These are phyloP conservation scores for Quercus gilva DNA, from an alignment of 306 rosid genomes.

Conservation along the genomic window DNA sequence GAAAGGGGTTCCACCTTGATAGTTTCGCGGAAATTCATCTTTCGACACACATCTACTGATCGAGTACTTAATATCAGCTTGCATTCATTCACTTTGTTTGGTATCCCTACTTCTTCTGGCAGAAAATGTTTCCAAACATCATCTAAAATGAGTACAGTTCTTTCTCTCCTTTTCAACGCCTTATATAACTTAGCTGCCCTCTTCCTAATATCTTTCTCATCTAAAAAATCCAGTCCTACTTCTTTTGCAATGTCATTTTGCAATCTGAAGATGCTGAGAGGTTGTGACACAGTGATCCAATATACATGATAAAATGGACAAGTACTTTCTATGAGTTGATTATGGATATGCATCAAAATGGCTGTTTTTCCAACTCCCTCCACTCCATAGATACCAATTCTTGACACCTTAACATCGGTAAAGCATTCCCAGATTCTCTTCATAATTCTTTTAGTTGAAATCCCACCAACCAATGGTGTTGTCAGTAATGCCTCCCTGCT, in stretches of 20 bases:
- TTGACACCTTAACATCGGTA: background rate
- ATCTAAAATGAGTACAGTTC: conserved; percentile 24
- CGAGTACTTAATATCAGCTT: conserved; percentile 30
- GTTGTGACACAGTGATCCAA: conserved; percentile 25
- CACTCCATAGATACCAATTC: conserved; percentile 26
- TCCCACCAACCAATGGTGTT: conserved; percentile 20
- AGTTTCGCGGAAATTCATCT: conserved; percentile 13
- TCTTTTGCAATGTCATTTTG: conserved; percentile 23
- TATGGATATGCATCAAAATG: conserved; percentile 10
- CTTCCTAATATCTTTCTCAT: conserved; percentile 10
- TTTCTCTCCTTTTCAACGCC: background rate
- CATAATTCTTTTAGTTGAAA: conserved; percentile 3
- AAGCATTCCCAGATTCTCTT: conserved; percentile 3
- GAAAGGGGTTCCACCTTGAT: conserved; percentile 17
- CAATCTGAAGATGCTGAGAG: conserved; percentile 9
- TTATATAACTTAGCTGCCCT: conserved; percentile 25
- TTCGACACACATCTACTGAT: conserved; percentile 18
- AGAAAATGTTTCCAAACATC: conserved; percentile 30
- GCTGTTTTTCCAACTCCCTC: conserved; percentile 42
- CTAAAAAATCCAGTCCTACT: conserved; percentile 12
- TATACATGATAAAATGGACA: background rate
- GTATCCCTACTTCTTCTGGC: conserved; percentile 22
- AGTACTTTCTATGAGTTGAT: conserved; percentile 1
- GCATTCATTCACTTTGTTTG: background rate
- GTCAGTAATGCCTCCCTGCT: conserved; percentile 21